phyloP scores from a whole-genome alignment of 306 rosid species.

The Sechiopsis laciniata region DNA sequence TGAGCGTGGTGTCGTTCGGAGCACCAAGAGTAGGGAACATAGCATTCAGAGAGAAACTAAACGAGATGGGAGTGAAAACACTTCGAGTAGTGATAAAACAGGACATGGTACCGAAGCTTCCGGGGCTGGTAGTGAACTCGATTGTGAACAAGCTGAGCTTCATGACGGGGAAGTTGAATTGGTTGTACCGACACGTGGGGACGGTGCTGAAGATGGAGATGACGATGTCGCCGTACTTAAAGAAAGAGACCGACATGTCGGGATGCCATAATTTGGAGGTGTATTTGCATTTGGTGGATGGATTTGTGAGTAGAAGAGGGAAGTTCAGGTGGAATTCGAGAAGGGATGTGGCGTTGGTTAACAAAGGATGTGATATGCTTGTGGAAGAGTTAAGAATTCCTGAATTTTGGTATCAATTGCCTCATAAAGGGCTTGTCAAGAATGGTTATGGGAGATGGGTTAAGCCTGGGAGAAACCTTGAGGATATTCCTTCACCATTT shows the following conservation, averaged over 20 bases:
- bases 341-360: slow-evolving; percentile 59
- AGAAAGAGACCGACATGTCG: slow-evolving; percentile 32
- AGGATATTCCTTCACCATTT: slow-evolving; percentile 58
- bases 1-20: slow-evolving; percentile 60
- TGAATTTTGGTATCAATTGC: slow-evolving; percentile 55
- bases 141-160: slow-evolving; percentile 36
- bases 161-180: slow-evolving; percentile 36
- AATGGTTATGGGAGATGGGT: slow-evolving; percentile 72
- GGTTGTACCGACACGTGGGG: slow-evolving; percentile 61
- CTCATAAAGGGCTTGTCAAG: slow-evolving; percentile 54
- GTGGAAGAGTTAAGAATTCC: slow-evolving; percentile 56
- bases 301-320: slow-evolving; percentile 27
- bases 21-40: slow-evolving; percentile 67
- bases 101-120: slow-evolving; percentile 53
- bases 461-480: slow-evolving; percentile 44
- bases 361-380: slow-evolving; percentile 57
- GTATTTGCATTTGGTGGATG: slow-evolving; percentile 66
- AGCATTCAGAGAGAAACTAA: slow-evolving; percentile 48
- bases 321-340: slow-evolving; percentile 42
- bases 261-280: slow-evolving; percentile 63
- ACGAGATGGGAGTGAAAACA: slow-evolving; percentile 41
- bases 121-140: slow-evolving; percentile 51
- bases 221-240: slow-evolving; percentile 47
- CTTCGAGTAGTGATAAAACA: slow-evolving; percentile 42
- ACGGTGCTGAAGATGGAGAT: slow-evolving; percentile 44